Conservation (phyloP, 2,329 filamentous ascomycete species). For the Nemania serpens region DNA sequence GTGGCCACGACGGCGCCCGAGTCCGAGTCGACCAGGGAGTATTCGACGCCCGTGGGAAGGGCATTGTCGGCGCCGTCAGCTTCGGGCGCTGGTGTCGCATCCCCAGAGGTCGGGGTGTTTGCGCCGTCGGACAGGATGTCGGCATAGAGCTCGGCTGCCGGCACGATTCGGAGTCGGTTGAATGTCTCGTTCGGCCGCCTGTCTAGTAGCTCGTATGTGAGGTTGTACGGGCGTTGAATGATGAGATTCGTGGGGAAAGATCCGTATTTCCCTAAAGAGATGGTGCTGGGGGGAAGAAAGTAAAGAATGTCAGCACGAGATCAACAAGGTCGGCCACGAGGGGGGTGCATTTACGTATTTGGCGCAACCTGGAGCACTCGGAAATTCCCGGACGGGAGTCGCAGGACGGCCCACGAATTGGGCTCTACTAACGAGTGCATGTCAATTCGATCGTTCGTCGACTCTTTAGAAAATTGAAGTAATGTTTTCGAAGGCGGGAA, state of each 20-base stretch:
- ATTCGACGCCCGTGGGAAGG: constrained; percentile 52
- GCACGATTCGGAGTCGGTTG: constrained; percentile 75
- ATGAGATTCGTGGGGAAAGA: constrained; percentile 87
- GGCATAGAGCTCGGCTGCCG: constrained; percentile 80
- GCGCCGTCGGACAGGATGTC: constrained; percentile 65
- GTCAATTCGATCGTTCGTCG: too few relatives aligned
- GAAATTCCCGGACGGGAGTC: constrained; percentile 62
- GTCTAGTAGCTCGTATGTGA: constrained; percentile 89
- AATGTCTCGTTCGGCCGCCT: constrained; percentile 66
- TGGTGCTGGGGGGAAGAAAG: constrained; percentile 62
- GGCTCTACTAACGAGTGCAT: constrained; percentile 57
- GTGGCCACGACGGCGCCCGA: constrained; percentile 57
- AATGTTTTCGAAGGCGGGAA: background rate
- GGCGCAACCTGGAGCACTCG: constrained; percentile 63
- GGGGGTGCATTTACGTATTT: constrained; percentile 56
- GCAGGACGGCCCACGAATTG: constrained; percentile 63
- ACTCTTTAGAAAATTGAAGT: background rate
- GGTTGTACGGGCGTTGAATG: constrained; percentile 86
- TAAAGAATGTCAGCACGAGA: constrained; percentile 16
- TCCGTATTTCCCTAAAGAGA: constrained; percentile 92
- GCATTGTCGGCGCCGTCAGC: constrained; percentile 45
- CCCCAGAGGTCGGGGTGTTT: constrained; percentile 40
- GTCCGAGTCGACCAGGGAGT: constrained; percentile 51
- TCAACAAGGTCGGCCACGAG: background rate
- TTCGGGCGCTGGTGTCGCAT: constrained; percentile 47